Conservation (phyloP, 169 alveolate genomes). For the Plasmodium gonderi region DNA sequence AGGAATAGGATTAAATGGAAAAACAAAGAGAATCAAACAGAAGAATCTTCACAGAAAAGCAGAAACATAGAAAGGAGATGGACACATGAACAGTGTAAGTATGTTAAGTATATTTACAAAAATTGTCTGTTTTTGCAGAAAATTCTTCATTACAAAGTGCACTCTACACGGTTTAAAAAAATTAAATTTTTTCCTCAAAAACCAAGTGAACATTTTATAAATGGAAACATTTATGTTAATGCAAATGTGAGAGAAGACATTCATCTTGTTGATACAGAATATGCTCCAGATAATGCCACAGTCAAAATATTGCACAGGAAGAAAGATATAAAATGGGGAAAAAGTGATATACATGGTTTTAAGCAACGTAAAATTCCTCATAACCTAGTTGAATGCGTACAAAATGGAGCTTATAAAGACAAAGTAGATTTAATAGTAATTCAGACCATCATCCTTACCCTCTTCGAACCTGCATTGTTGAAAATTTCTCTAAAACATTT, state of each 20-base stretch:
- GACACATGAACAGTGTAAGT: not conserved
- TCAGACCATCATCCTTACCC: conserved; percentile 21
- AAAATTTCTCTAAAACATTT: conserved; percentile 57
- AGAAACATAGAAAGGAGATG: not conserved
- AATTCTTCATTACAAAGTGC: conserved; percentile 2
- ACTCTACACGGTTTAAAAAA: not conserved
- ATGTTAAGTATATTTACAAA: conserved; percentile 35
- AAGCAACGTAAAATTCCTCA: not conserved
- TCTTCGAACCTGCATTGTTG: conserved; percentile 42
- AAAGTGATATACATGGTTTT: not conserved
- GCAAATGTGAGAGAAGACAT: not conserved
- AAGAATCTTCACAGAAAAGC: not conserved
- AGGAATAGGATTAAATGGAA: not conserved
- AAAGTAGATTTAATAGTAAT: conserved; percentile 14
- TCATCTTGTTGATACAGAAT: not conserved
- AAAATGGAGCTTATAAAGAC: not conserved
- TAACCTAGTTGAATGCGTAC: not conserved
- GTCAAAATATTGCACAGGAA: not conserved
- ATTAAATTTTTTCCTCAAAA: not conserved
- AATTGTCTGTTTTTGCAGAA: conserved; percentile 29
- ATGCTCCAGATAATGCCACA: no score
- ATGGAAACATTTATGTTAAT: not conserved
- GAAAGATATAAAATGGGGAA: not conserved
- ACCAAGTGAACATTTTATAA: not conserved
- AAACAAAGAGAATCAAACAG: not conserved